phyloP scores from a whole-genome alignment of 148 eudicot genomes.

The Camellia granthamiana region DNA sequence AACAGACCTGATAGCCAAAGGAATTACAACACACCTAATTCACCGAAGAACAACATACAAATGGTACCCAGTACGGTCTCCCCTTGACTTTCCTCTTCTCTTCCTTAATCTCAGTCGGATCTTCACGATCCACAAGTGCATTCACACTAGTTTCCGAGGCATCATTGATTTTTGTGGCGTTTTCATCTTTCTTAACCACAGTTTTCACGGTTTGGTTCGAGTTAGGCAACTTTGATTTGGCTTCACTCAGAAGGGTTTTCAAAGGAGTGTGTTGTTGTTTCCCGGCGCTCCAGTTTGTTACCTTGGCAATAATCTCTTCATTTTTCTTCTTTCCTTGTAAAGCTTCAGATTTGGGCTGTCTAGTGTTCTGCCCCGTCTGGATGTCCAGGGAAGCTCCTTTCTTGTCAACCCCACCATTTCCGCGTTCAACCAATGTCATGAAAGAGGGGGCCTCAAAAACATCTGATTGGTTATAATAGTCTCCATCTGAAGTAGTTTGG shows the following conservation, averaged over 20 bases:
- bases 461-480: slow-evolving; percentile 25
- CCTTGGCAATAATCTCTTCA: slow-evolving; percentile 67
- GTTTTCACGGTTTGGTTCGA: slow-evolving; percentile 22
- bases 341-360: slow-evolving; percentile 29
- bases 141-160: slow-evolving; percentile 25
- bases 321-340: slow-evolving; percentile 42
- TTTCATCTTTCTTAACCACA: background rate
- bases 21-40: slow-evolving; percentile 17
- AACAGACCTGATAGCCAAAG: background rate
- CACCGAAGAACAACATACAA: slow-evolving; percentile 74
- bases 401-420: slow-evolving; percentile 15
- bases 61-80: slow-evolving; percentile 57
- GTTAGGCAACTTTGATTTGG: slow-evolving; percentile 42
- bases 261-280: slow-evolving; percentile 49
- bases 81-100: slow-evolving; percentile 53
- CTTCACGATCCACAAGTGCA: slow-evolving; percentile 16
- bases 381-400: slow-evolving; percentile 28
- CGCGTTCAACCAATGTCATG: slow-evolving; percentile 37
- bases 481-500: slow-evolving; percentile 13
- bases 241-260: slow-evolving; percentile 64
- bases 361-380: slow-evolving; percentile 27
- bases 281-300: slow-evolving; percentile 46
- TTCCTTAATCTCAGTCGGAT: slow-evolving; percentile 54
- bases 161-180: slow-evolving; percentile 14
- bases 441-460: slow-evolving; percentile 35